A percentile compares a stretch with the other conserved stretches of the same genome.
Evolutionary conservation across 2,329 filamentous ascomycete species (phyloP).

Genomic region (Scleromitrula shiraiana): DNA sequence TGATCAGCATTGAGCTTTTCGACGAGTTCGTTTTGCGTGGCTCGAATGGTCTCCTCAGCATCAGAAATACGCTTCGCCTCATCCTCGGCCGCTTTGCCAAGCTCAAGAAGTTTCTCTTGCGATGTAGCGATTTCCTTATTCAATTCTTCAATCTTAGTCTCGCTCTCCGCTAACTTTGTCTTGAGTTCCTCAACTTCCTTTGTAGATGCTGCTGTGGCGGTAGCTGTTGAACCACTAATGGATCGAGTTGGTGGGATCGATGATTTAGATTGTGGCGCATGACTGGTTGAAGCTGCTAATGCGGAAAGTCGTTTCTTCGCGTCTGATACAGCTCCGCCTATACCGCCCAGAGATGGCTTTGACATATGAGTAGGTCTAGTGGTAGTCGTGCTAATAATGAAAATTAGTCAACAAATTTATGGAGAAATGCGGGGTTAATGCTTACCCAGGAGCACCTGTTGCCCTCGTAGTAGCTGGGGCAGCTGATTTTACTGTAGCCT

Average conservation of each 20-base stretch:
- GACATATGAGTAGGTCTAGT: constrained; percentile 28
- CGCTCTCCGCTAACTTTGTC: constrained; percentile 49
- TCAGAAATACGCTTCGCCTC: constrained; percentile 32
- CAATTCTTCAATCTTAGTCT: constrained; percentile 48
- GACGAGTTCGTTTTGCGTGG: constrained; percentile 40
- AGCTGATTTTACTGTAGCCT: constrained; percentile 32
- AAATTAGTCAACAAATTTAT: not conserved
- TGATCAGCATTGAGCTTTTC: constrained; percentile 30
- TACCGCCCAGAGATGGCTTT: constrained; percentile 27
- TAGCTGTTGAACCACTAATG: constrained; percentile 16
- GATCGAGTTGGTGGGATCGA: constrained; percentile 30
- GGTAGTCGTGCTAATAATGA: constrained; percentile 28
- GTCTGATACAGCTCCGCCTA: constrained; percentile 35
- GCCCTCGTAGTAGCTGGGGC: constrained; percentile 29
- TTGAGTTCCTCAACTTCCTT: constrained; percentile 47
- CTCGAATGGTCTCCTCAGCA: constrained; percentile 35
- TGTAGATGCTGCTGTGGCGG: constrained; percentile 1
- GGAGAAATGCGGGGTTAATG: not conserved
- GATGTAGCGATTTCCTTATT: constrained; percentile 48
- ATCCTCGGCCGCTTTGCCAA: constrained; percentile 43
- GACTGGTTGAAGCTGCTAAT: constrained; percentile 32
- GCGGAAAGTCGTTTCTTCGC: constrained; percentile 52
- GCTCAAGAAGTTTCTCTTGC: constrained; percentile 46
- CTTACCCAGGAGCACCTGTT: constrained; percentile 23
- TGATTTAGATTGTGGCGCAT: constrained; percentile 31